phyloP scores from a whole-genome alignment of 2,329 filamentous ascomycete genomes.

The Daldinia eschscholtzii region DNA sequence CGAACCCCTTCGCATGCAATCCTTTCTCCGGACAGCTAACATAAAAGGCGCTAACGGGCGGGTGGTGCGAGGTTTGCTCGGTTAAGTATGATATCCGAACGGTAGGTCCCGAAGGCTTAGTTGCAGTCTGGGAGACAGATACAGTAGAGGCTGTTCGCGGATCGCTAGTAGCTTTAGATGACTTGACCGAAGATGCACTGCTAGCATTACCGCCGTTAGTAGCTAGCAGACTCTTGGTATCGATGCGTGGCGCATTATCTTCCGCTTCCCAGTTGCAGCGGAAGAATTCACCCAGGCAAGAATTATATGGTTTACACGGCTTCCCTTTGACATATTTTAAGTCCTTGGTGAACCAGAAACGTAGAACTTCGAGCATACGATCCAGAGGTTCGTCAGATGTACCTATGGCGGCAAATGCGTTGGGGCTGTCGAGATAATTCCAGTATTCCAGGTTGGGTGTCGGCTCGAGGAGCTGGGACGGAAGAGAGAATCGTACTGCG shows the following conservation, averaged over 20 bases:
- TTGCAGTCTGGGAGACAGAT: slow-evolving; percentile 64
- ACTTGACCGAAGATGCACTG: slow-evolving; percentile 64
- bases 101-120: slow-evolving; percentile 60
- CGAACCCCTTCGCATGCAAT: slow-evolving; percentile 87
- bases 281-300: slow-evolving; percentile 96
- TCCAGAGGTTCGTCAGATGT: slow-evolving; percentile 92
- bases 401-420: slow-evolving; percentile 85
- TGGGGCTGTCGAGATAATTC: slow-evolving; percentile 96
- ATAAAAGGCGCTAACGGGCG: slow-evolving; percentile 95
- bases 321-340: slow-evolving; percentile 98
- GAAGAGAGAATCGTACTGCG: slow-evolving; percentile 93
- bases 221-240: slow-evolving; percentile 58
- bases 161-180: slow-evolving; percentile 52
- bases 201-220: slow-evolving; percentile 52
- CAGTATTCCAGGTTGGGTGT: slow-evolving; percentile 98
- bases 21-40: slow-evolving; percentile 93
- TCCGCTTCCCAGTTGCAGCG: slow-evolving; percentile 97
- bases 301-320: slow-evolving; percentile 99
- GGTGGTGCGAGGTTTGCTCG: slow-evolving; percentile 98
- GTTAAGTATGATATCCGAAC: slow-evolving; percentile 93
- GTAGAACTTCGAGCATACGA: slow-evolving; percentile 92
- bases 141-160: slow-evolving; percentile 63
- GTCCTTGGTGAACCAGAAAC: slow-evolving; percentile 99
- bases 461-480: slow-evolving; percentile 94
- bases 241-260: slow-evolving; percentile 77